Base-by-base conservation (phyloP, 169 alveolate species). In the Plasmodium malariae region DNA sequence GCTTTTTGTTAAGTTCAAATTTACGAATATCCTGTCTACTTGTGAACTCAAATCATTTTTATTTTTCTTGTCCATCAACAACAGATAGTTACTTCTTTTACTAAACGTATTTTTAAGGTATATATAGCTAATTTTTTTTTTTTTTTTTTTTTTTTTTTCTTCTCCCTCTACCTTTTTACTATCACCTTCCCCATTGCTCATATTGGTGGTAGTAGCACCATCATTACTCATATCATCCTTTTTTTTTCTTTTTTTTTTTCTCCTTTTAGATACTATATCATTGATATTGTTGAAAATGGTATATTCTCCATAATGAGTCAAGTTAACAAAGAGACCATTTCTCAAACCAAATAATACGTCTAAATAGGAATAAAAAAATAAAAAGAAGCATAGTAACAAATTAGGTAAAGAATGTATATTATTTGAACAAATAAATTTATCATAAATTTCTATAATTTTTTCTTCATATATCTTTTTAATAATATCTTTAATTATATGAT, bases 391-490 rank as follows among this genome's bases (percentile, higher is more conserved):
- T 12, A 57, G 5, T 30, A 83, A 55, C 0, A 54, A 48, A 9
- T 54, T 83, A 1, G 72, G 36, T 43, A 83, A 34, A 37, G 65
- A 43, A 21, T 24, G 70, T 14, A 37, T 65, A 40, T 83, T 43
- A 17, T 83, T 83, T 26, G 78, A 67, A 3, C 3, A 40, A 7
- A 60, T 7, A 83, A 11, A 83, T 3, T 51, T 67, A 14, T 83
- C 37, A 43, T 83, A 69, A 2, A 67, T 43, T 3, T 37, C 62
- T 48, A 36, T 36, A 19, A 83, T 36, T 37, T 65, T 83, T 54
- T 83, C 85, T 67, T 67, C 83, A 83, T 67, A 83, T 43, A 83
- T 21, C 5, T 65, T 67, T 55, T 65, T 67, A 32, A 83, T 17
- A 34, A 70, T 67, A 21, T 65, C 54, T 83, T 5, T 36, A 40